Conservation (phyloP, 768 basidiomycete genomes). For the Amyloporia xantha region DNA sequence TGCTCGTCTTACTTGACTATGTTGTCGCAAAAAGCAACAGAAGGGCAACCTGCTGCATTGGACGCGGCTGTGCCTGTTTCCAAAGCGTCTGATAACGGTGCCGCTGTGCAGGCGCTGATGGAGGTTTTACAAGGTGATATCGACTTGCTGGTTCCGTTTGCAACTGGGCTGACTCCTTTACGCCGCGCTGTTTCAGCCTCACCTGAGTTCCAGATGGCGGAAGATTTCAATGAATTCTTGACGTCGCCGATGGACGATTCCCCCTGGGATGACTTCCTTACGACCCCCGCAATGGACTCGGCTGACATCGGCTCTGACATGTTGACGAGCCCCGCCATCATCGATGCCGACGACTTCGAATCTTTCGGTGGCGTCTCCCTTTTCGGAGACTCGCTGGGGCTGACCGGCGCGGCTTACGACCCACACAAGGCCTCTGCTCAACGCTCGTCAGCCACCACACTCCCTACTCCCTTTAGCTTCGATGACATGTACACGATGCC, state of each 20-base stretch:
- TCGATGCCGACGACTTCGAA: conserved; percentile 29
- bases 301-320: conserved; percentile 31
- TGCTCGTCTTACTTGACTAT: conserved; percentile 63
- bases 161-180: neutral
- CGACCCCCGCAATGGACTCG: conserved; percentile 35
- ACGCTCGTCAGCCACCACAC: neutral
- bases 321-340: conserved; percentile 36
- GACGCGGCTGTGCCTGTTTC: conserved; percentile 18
- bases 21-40: conserved; percentile 40
- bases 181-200: conserved; percentile 25
- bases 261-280: conserved; percentile 40
- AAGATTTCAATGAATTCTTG: conserved; percentile 36
- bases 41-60: conserved; percentile 21
- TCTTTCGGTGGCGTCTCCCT: conserved; percentile 26
- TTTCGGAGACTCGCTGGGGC: conserved; percentile 11
- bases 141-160: neutral
- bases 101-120: conserved; percentile 32
- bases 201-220: conserved; percentile 31
- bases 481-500: conserved; percentile 37
- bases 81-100: conserved; percentile 15
- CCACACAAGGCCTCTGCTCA: conserved; percentile 15
- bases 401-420: conserved; percentile 6
- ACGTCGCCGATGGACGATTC: conserved; percentile 44
- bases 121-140: conserved; percentile 33
- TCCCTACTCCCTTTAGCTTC: conserved; percentile 22